phyloP scores from a whole-genome alignment of 805 yeast genomes.

The Candida hungchunana region DNA sequence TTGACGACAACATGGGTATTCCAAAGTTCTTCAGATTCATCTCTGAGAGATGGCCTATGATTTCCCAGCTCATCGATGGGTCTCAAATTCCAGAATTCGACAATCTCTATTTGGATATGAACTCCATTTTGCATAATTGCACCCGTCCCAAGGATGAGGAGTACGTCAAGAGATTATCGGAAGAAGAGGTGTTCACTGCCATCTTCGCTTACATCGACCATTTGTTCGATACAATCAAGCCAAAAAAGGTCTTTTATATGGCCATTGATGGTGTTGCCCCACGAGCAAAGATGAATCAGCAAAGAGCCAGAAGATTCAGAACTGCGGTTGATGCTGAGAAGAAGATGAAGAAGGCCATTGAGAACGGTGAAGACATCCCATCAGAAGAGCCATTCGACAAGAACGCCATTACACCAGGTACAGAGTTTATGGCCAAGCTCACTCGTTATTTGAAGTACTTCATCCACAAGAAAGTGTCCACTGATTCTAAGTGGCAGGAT shows the following conservation, averaged over 20 bases:
- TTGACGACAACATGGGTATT: constrained; percentile 57
- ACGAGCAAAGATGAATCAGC: constrained; percentile 96
- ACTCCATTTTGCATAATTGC: constrained; percentile 90
- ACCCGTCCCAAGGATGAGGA: constrained; percentile 79
- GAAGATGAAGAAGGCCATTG: constrained; percentile 66
- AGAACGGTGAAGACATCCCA: constrained; percentile 70
- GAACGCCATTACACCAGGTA: constrained; percentile 97
- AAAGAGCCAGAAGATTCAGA: constrained; percentile 87
- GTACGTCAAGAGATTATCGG: constrained; percentile 65
- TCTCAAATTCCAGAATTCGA: constrained; percentile 89
- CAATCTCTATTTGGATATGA: constrained; percentile 94
- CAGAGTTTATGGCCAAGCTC: constrained; percentile 92
- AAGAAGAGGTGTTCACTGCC: constrained; percentile 89
- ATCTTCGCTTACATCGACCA: constrained; percentile 94
- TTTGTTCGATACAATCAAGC: constrained; percentile 80
- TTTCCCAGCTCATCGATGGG: constrained; percentile 79
- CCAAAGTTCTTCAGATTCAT: constrained; percentile 96
- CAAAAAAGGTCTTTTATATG: constrained; percentile 80
- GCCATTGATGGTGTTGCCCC: constrained; percentile 99
- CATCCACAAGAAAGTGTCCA: constrained; percentile 83
- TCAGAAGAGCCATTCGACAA: constrained; percentile 91
- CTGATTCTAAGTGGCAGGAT: constrained; percentile 91
- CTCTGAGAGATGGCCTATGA: constrained; percentile 98
- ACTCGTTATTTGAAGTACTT: constrained; percentile 83
- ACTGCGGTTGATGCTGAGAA: constrained; percentile 86